phyloP scores from a whole-genome alignment of 2,329 filamentous ascomycete genomes.

The Xylaria sp. region DNA sequence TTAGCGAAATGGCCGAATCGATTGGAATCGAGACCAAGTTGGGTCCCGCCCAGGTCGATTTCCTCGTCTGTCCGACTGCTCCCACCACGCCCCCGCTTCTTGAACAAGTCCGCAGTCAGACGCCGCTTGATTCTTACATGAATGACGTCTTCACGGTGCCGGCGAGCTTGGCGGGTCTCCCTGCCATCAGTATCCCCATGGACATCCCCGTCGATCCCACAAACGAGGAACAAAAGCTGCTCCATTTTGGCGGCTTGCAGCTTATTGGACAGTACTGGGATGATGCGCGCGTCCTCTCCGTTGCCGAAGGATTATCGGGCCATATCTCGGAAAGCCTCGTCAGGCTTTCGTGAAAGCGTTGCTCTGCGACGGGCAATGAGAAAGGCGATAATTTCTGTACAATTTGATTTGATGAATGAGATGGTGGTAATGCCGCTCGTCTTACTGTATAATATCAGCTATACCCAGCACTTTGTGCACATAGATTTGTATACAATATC shows the following conservation, averaged over 20 bases:
- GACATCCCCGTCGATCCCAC: conserved; percentile 42
- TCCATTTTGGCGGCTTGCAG: conserved; percentile 67
- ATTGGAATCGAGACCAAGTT: conserved; percentile 60
- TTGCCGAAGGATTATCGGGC: conserved; percentile 53
- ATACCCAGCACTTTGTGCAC: conserved; percentile 6
- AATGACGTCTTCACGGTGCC: conserved; percentile 97
- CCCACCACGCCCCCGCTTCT: conserved; percentile 75
- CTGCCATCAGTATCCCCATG: conserved; percentile 83
- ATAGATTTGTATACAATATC: conserved; percentile 2
- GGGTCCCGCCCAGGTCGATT: conserved; percentile 73
- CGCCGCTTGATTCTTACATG: conserved; percentile 77
- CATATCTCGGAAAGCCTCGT: conserved; percentile 20
- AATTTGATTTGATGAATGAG: background rate
- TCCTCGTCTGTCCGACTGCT: conserved; percentile 86
- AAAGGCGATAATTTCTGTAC: too few relatives aligned
- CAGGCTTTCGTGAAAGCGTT: background rate
- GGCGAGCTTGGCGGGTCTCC: conserved; percentile 88
- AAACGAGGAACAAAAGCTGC: conserved; percentile 43
- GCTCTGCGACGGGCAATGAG: background rate
- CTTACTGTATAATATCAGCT: conserved; percentile 22
- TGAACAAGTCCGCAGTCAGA: conserved; percentile 59
- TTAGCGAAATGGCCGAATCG: conserved; percentile 63
- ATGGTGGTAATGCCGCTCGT: background rate
- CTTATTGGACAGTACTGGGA: conserved; percentile 83
- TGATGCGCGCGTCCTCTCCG: conserved; percentile 66